Percentiles rank a stretch among this genome's conserved stretches.
Conservation (phyloP, 257 asterid genomes). For the Solanum neorickii region DNA sequence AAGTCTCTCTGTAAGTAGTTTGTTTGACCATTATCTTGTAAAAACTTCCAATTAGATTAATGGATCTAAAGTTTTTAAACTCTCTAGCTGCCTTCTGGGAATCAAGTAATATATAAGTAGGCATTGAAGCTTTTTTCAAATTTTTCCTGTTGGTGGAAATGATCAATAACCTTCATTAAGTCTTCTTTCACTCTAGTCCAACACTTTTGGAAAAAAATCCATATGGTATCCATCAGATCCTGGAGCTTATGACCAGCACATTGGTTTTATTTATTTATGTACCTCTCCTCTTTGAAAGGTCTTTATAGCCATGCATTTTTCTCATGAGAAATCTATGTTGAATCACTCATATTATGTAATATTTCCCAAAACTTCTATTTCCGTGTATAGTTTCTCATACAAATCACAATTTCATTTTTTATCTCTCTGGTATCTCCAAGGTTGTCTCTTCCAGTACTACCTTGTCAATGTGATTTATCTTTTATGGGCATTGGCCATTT, state of each 20-base stretch:
- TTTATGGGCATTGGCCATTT: not conserved
- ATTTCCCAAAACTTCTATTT: not conserved
- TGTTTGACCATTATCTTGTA: not conserved
- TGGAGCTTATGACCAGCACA: not conserved
- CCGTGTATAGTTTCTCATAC: not conserved
- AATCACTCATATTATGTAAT: not conserved
- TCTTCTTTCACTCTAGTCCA: not conserved
- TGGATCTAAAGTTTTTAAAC: not conserved
- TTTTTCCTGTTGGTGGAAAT: not conserved
- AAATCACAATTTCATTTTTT: not conserved
- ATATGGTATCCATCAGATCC: not conserved
- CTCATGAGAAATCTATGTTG: not conserved
- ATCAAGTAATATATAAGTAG: not conserved
- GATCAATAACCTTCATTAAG: not conserved
- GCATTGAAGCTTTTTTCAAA: not conserved
- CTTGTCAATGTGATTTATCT: not conserved
- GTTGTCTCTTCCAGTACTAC: not conserved
- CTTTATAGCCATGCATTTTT: not conserved
- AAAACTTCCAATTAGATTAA: not conserved
- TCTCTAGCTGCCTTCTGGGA: not conserved
- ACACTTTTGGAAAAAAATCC: not conserved
- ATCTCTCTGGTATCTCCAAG: not conserved
- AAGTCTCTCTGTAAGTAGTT: not conserved
- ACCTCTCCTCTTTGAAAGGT: not conserved
- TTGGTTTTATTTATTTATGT: not conserved